Conservation (phyloP, 2,329 filamentous ascomycete genomes). For the Fusarium goolgardi region DNA sequence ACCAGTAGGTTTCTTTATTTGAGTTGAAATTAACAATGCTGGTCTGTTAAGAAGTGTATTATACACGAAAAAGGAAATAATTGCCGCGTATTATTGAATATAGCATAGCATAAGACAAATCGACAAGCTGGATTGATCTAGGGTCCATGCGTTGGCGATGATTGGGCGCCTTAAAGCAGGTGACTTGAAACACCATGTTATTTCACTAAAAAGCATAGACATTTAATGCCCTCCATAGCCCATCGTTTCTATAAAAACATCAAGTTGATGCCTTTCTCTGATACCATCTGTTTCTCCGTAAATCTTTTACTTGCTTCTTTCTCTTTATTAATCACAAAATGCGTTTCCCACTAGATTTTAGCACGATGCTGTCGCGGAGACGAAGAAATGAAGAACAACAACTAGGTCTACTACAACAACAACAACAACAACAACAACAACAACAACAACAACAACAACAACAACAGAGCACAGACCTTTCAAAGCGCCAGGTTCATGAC, state of each 20-base stretch:
- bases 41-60: not conserved
- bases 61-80: not conserved
- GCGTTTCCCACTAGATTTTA: not conserved
- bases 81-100: not conserved
- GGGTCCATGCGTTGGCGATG: not conserved
- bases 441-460: too few relatives aligned
- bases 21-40: not conserved
- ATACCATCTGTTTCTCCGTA: not conserved
- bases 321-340: not conserved
- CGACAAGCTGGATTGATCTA: not conserved
- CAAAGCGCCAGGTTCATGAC: not conserved
- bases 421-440: not conserved
- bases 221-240: not conserved
- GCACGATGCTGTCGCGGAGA: not conserved
- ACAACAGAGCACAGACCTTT: not conserved
- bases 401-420: too few relatives aligned
- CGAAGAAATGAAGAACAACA: not conserved
- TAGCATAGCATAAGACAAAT: not conserved
- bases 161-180: conserved; percentile 1
- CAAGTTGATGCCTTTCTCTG: not conserved
- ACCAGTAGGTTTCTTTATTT: rapidly evolving
- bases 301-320: not conserved
- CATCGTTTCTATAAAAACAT: conserved; percentile 1
- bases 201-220: conserved; percentile 15
- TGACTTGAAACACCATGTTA: conserved; percentile 15